A percentile compares a stretch with the other conserved stretches of the same genome.
Conservation (phyloP, 2,329 filamentous ascomycete genomes). For the Colletotrichum incanum region DNA sequence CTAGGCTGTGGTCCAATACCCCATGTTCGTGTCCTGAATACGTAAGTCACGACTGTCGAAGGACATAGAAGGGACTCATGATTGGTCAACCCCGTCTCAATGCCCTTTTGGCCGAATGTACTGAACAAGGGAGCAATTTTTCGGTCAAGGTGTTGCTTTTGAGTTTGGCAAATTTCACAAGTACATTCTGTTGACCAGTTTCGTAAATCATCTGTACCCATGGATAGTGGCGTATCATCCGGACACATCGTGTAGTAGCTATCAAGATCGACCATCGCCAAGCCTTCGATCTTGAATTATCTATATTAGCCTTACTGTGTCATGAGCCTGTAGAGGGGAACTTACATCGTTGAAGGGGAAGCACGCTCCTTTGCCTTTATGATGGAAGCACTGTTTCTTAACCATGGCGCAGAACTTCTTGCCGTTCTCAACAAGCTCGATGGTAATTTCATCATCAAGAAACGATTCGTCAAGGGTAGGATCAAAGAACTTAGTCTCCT, state of each 20-base stretch:
- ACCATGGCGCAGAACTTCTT: conserved; percentile 2
- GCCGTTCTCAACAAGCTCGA: not conserved
- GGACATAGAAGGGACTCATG: conserved; percentile 44
- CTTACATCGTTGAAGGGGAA: conserved; percentile 42
- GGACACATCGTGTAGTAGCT: not conserved
- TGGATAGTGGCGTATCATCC: not conserved
- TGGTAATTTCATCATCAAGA: not conserved
- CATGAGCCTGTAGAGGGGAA: conserved; percentile 4
- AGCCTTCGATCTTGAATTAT: conserved; percentile 12
- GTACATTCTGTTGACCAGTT: conserved; percentile 34
- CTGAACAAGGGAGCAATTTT: conserved; percentile 22
- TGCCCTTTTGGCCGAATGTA: not conserved
- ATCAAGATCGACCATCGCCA: conserved; percentile 41
- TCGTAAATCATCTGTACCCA: conserved; percentile 17
- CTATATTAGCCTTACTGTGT: not conserved
- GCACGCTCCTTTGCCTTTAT: conserved; percentile 7
- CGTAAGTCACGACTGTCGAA: conserved; percentile 35
- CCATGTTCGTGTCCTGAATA: conserved; percentile 44
- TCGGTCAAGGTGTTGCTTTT: not conserved
- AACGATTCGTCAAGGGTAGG: not conserved
- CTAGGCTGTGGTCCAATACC: conserved; percentile 44
- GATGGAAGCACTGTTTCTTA: not conserved
- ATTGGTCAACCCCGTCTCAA: not conserved
- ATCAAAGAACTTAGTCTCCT: not conserved
- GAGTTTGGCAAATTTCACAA: conserved; percentile 11